Evolutionary conservation across 805 yeast species (phyloP), one percentile per base, ranked within the genome.

Genomic region (Blastobotrys attinorum): DNA sequence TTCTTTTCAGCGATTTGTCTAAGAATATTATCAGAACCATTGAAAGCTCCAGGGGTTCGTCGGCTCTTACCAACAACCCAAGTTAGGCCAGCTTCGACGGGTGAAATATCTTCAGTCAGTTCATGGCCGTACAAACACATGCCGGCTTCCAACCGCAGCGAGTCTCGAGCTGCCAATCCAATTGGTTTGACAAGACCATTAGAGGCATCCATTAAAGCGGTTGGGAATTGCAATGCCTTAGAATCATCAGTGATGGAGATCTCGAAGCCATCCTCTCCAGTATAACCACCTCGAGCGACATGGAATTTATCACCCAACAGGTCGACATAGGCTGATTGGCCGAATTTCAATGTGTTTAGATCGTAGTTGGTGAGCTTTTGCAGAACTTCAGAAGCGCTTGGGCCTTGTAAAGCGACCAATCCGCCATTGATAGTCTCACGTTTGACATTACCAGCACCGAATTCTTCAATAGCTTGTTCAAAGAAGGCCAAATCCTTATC

Each of bases 201-300:
- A 40, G 71, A 68, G 44, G 58, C 77, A 32, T 73, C 72, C 35
- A 85, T 63, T 40, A 87, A 64, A 4, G 74, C 69, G 46, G 73
- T 65, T 36, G 92, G 78, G 52, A 92, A 77, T 1, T 73, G 76
- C 23, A 67, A 60, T 1, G 90, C 81, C 18, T 52, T 54, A 10
- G 56, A 71, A 60, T 42, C 70, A 66, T 39, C 62, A 22, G 86
- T 82, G 47, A 89, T 80, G 6, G 94, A 80, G 46, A 90, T 75
- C 63, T 92, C 98, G 63, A 92, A 90, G 1, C 98, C 98, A 62
- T 92, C 98, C 65, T 92, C 98, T 16, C 98, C 98, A 4, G 98
- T 92, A 69, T 92, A 92, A 2, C 98, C 98, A 20, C 95, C 85
- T 64, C 98, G 80, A 3, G 96, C 84, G n/a, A 88, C 73, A 59